Evolutionary conservation across 441 rosid genomes (phyloP), one percentile per base, ranked within the genome.

Genomic region (Adansonia grandidieri): DNA sequence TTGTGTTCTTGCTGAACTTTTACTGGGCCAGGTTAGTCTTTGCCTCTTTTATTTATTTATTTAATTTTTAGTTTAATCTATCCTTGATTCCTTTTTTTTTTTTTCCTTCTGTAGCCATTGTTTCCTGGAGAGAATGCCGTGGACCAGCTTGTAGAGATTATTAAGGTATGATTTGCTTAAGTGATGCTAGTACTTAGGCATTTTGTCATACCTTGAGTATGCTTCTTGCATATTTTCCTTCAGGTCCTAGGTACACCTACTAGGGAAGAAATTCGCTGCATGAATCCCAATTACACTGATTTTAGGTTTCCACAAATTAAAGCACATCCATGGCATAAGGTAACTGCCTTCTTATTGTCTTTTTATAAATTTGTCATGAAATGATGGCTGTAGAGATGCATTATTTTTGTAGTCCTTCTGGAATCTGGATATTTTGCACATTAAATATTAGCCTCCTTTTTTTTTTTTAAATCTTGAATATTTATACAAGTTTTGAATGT

Each of bases 211-310:
- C 62, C 65, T 70, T 4, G 19, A 17, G 19, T 53, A 76, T 51
- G 24, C 47, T 77, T 40, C 79, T 73, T 54, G 78, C 63, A 11
- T 65, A 1, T 54, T 71, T 76, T 73, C 68, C 75, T 79, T 24
- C 88, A 96, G 98, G 98, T 97, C 81, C 98, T 95, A 37, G 99
- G 99, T 75, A 97, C 98, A 22, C 99, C 99, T 17, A 97, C 99
- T 5, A 86, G 98, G 62, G 99, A 97, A 89, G 98, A 97, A 86
- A 93, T 95, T 78, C 91, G 97, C 75, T 95, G 99, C 83, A 95
- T 95, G 99, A 97, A 97, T 80, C 98, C 99, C 7, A 96, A 91
- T 78, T 97, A 95, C 77, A 92, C 93, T 0, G 98, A 97, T 76
- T 97, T 93, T 76, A 87, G 97, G 81, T 97, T 97, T 82, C 99